Conservation (phyloP, 805 yeast species). For the Candida sakaeoensis region DNA sequence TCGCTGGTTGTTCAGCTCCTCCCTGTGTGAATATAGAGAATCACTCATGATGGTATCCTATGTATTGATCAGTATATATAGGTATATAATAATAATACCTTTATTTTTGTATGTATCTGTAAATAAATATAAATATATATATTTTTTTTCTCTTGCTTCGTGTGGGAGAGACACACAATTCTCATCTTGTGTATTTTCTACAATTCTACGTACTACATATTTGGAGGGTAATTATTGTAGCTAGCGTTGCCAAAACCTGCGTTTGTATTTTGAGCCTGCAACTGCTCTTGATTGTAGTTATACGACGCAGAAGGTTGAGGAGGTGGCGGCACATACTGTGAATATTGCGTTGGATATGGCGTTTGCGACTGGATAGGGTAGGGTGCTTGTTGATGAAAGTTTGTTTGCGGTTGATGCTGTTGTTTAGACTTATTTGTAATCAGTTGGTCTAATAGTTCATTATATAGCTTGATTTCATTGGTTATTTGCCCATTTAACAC, state of each 20-base stretch:
- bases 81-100: too few relatives aligned
- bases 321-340: background rate
- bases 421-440: slow-evolving; percentile 18
- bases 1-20: slow-evolving; percentile 39
- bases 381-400: slow-evolving; percentile 6
- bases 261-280: slow-evolving; percentile 34
- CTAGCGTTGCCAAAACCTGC: slow-evolving; percentile 36
- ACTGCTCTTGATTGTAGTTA: background rate
- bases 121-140: too few relatives aligned
- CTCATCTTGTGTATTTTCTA: background rate
- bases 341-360: background rate
- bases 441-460: slow-evolving; percentile 57
- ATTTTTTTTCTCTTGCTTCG: slow-evolving; percentile 2
- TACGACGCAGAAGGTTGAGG: background rate
- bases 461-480: slow-evolving; percentile 66
- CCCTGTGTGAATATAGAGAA: slow-evolving; percentile 37
- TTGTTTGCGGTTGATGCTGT: slow-evolving; percentile 4
- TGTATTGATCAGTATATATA: too few relatives aligned
- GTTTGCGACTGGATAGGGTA: slow-evolving; percentile 6
- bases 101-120: too few relatives aligned
- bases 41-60: slow-evolving; percentile 19
- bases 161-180: background rate
- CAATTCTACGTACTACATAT: background rate
- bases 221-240: slow-evolving; percentile 3
- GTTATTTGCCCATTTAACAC: slow-evolving; percentile 68